Conservation (phyloP, 768 basidiomycete genomes). For the Daedaleopsis sinensis region DNA sequence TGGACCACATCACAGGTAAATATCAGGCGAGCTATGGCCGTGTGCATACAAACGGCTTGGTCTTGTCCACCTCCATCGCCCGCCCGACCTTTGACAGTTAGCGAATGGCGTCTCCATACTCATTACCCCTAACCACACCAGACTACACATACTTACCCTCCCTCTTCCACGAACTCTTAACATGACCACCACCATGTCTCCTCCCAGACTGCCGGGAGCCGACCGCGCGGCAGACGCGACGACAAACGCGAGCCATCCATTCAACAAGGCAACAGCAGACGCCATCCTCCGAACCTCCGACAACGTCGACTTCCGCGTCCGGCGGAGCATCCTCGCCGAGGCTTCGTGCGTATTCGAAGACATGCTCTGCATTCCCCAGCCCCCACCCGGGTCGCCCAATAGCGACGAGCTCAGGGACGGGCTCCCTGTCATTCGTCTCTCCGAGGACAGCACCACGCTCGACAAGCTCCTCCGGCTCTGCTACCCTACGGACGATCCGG, state of each 20-base stretch:
- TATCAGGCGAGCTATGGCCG: too few relatives aligned
- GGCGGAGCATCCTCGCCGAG: slow-evolving; percentile 16
- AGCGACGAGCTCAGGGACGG: slow-evolving; percentile 16
- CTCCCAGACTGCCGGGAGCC: background rate
- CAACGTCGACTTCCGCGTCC: slow-evolving; percentile 22
- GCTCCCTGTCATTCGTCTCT: slow-evolving; percentile 17
- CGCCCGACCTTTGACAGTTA: too few relatives aligned
- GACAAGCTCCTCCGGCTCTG: slow-evolving; percentile 21
- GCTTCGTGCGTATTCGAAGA: slow-evolving; percentile 23
- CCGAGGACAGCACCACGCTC: slow-evolving; percentile 18
- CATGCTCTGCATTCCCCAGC: slow-evolving; percentile 25
- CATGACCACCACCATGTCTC: background rate
- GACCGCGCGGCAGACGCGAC: background rate
- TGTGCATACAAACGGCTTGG: too few relatives aligned
- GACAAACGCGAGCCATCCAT: slow-evolving; percentile 17
- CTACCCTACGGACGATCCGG: slow-evolving; percentile 22
- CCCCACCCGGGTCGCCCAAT: slow-evolving; percentile 6
- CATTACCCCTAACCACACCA: background rate
- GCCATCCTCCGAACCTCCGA: slow-evolving; percentile 20
- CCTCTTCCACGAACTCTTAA: background rate
- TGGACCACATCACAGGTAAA: too few relatives aligned
- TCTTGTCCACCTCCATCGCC: too few relatives aligned
- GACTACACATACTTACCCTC: background rate
- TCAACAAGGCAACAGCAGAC: slow-evolving; percentile 24
- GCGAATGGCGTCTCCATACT: background rate